Evolutionary conservation across 805 yeast species (phyloP).

Genomic region (Blastobotrys peoriensis): DNA sequence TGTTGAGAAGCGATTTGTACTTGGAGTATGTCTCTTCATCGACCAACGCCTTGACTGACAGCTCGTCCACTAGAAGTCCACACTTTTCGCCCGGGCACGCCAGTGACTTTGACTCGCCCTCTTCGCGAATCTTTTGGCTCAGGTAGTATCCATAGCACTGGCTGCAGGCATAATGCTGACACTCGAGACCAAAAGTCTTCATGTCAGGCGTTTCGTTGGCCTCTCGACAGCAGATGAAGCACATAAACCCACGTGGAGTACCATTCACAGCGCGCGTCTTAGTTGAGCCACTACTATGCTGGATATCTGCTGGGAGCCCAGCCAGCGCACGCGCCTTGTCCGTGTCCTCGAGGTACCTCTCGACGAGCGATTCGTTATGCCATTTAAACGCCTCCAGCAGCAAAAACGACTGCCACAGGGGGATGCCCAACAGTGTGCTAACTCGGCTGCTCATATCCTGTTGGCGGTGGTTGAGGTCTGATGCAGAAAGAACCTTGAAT

Average conservation of each 20-base stretch:
- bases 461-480: constrained; percentile 26
- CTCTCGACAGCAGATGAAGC: constrained; percentile 71
- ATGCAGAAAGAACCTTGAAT: constrained; percentile 17
- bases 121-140: constrained; percentile 34
- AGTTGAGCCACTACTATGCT: background rate
- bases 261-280: constrained; percentile 3
- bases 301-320: constrained; percentile 26
- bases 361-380: constrained; percentile 55
- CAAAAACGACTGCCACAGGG: constrained; percentile 36
- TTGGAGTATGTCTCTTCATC: constrained; percentile 18
- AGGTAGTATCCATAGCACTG: constrained; percentile 64
- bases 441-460: constrained; percentile 33
- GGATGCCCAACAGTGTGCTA: constrained; percentile 34
- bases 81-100: constrained; percentile 60
- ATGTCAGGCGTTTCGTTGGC: constrained; percentile 39
- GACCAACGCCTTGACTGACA: constrained; percentile 35
- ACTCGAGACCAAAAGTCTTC: constrained; percentile 47
- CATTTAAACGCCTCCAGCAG: constrained; percentile 47
- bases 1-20: constrained; percentile 24
- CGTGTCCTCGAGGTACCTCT: constrained; percentile 45
- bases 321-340: constrained; percentile 31
- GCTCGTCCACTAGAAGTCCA: constrained; percentile 31
- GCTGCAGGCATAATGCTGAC: constrained; percentile 67
- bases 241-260: constrained; percentile 35
- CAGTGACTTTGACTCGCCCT: constrained; percentile 36